A percentile compares a stretch with the other conserved stretches of the same genome.
phyloP scores from a whole-genome alignment of 2,329 filamentous ascomycete genomes.

The Exophiala sideris region DNA sequence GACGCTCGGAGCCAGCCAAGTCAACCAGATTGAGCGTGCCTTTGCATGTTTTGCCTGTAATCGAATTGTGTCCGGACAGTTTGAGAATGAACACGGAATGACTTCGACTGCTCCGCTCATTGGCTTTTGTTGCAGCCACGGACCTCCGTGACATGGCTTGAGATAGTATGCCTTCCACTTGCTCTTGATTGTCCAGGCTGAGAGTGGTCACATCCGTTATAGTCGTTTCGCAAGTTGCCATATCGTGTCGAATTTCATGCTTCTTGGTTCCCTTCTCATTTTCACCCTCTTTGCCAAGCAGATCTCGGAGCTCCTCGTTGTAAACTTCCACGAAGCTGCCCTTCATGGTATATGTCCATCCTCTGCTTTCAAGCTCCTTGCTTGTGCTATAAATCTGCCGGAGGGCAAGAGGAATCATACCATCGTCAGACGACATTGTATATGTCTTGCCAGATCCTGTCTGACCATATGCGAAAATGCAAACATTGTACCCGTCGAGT shows the following conservation, averaged over 20 bases:
- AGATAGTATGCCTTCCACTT: conserved; percentile 74
- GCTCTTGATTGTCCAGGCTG: conserved; percentile 70
- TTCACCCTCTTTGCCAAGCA: conserved; percentile 70
- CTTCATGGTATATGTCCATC: conserved; percentile 92
- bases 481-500: conserved; percentile 95
- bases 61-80: conserved; percentile 62
- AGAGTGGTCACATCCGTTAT: conserved; percentile 78
- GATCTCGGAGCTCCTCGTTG: conserved; percentile 92
- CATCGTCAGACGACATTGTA: conserved; percentile 87
- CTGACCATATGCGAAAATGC: conserved; percentile 97
- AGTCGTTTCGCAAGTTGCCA: conserved; percentile 73
- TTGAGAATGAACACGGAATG: conserved; percentile 94
- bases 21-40: conserved; percentile 95
- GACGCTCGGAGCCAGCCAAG: conserved; percentile 84
- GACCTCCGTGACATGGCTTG: conserved; percentile 82
- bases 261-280: conserved; percentile 82
- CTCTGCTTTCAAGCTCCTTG: conserved; percentile 77
- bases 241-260: conserved; percentile 85
- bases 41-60: conserved; percentile 80
- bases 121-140: conserved; percentile 95
- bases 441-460: conserved; percentile 95
- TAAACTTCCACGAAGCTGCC: conserved; percentile 97
- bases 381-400: conserved; percentile 91
- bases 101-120: conserved; percentile 88
- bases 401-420: conserved; percentile 92